These are phyloP conservation scores for Daucus carota DNA, from an alignment of 129 eudicot species.

Conservation along the genomic window DNA sequence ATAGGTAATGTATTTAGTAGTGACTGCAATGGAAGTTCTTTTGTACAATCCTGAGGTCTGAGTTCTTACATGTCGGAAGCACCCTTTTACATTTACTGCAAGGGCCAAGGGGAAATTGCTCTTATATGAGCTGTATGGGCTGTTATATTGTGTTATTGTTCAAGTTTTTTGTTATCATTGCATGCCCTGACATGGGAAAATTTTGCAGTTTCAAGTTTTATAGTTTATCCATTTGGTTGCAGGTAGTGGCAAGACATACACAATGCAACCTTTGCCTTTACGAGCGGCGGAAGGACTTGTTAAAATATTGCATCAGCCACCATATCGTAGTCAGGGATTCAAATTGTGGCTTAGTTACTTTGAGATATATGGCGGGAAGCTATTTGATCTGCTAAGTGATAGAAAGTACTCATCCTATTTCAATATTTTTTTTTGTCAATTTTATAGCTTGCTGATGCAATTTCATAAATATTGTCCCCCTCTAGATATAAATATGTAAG, in stretches of 20 bases:
- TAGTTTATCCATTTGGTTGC: constrained; percentile 15
- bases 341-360: constrained; percentile 93
- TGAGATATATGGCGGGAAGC: constrained; percentile 95
- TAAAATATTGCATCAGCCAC: constrained; percentile 70
- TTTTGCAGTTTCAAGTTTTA: background rate
- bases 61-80: background rate
- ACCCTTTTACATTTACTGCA: background rate
- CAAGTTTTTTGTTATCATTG: background rate
- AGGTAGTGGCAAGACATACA: constrained; percentile 95
- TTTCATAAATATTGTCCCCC: background rate
- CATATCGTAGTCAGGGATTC: constrained; percentile 68
- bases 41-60: background rate
- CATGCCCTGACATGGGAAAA: background rate
- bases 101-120: background rate
- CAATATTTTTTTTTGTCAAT: background rate
- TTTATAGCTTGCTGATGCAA: background rate
- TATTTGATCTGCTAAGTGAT: constrained; percentile 78
- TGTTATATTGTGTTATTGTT: background rate
- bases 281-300: constrained; percentile 95
- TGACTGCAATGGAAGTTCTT: background rate
- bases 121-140: background rate
- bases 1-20: background rate
- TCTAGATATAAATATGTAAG: background rate
- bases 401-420: constrained; percentile 43
- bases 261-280: constrained; percentile 91